Conservation (phyloP, 208 protist species). For the Angomonas deanei region DNA sequence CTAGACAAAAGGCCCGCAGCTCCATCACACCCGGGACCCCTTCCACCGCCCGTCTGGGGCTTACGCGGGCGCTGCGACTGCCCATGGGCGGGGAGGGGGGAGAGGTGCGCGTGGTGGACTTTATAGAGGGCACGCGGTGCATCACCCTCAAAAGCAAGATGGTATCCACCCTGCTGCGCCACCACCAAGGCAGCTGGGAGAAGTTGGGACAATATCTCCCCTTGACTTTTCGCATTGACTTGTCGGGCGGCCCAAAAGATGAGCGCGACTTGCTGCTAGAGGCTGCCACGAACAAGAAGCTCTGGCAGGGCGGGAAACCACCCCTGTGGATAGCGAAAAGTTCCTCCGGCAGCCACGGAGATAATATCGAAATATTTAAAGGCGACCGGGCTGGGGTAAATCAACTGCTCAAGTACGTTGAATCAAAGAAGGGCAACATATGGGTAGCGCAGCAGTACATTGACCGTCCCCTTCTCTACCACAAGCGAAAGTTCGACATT, state of each 20-base stretch:
- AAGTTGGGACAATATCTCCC: slow-evolving; percentile 53
- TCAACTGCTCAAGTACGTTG: slow-evolving; percentile 45
- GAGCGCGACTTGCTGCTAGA: slow-evolving; percentile 44
- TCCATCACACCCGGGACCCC: neutral
- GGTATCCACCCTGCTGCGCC: slow-evolving; percentile 65
- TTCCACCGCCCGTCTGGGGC: neutral
- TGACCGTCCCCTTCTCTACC: slow-evolving; percentile 49
- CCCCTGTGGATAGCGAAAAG: slow-evolving; percentile 78
- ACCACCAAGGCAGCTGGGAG: slow-evolving; percentile 53
- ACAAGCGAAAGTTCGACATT: slow-evolving; percentile 66
- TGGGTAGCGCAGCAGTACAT: slow-evolving; percentile 68
- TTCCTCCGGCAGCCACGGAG: slow-evolving; percentile 67
- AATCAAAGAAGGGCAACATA: slow-evolving; percentile 22
- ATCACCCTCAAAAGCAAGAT: slow-evolving; percentile 79
- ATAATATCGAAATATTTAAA: slow-evolving; percentile 70
- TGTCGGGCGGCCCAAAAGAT: slow-evolving; percentile 24
- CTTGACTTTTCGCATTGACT: slow-evolving; percentile 43
- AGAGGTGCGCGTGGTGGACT: slow-evolving; percentile 49
- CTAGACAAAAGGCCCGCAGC: neutral
- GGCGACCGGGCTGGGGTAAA: slow-evolving; percentile 35
- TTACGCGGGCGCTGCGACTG: slow-evolving; percentile 16
- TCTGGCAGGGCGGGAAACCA: neutral
- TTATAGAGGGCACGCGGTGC: slow-evolving; percentile 57
- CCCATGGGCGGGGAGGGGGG: slow-evolving; percentile 45
- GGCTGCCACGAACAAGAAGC: neutral